Evolutionary conservation across 108 stramenopile genomes (phyloP), one percentile per base, ranked within the genome.

Genomic region (Skeletonema tropicum): DNA sequence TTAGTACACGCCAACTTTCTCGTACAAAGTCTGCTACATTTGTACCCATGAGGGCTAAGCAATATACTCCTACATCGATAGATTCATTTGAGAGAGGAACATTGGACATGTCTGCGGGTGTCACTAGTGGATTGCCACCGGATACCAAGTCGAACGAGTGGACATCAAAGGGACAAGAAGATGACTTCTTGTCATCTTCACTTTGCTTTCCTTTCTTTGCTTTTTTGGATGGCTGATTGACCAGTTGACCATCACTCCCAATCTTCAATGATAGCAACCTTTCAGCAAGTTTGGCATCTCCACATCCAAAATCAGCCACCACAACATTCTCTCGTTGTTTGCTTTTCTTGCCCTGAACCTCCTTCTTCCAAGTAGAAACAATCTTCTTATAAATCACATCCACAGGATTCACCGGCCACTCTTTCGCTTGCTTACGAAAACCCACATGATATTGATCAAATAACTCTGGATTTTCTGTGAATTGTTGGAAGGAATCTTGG

Each of bases 301-400:
- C 99, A 70, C 99, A 99, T 30, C 99, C 99, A 80, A 99, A 97
- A 87, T 99, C 99, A 11, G 98, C 99, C 21, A 99, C 85, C 38
- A 93, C 84, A 15, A 70, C 26, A 12, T 35, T 64, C 35, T 73
- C 68, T 39, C 63, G 52, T 25, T 64, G 52, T 25, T 64, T 72
- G 57, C 32, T 14, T 42, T 66, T 57, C 38, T 64, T 25, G 19
- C 26, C 31, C 31, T 36, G 48, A 60, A 25, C 23, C 52, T 67
- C 36, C 36, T 71, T 77, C 42, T 49, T 79, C 71, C 66, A 78
- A 42, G 57, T 66, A 13, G 29, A 48, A 41, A 70, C 61, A 48
- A 97, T 68, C 91, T 87, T 87, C 31, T 85, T 77, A 15, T 94
- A 94, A 48, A 99, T 95, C 10, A 94, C 83, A 77, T 97, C 96